Conservation (phyloP, 495 filamentous ascomycete genomes). For the Astrothelium macrocarpum region DNA sequence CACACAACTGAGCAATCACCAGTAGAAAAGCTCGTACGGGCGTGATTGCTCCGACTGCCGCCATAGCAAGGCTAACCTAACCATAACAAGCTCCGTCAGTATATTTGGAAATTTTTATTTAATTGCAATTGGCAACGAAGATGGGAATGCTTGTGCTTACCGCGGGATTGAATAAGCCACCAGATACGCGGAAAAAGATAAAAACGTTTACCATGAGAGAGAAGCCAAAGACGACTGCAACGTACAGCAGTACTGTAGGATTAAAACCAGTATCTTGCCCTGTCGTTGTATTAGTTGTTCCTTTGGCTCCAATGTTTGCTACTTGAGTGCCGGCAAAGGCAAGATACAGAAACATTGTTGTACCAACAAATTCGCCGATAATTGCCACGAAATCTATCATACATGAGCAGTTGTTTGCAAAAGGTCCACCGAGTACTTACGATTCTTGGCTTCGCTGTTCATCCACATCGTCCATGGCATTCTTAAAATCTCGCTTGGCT, state of each 20-base stretch:
- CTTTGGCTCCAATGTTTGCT: conserved; percentile 20
- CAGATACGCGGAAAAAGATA: conserved; percentile 30
- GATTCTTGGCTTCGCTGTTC: conserved; percentile 16
- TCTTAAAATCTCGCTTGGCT: conserved; percentile 8
- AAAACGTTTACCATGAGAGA: conserved; percentile 32
- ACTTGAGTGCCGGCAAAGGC: conserved; percentile 31
- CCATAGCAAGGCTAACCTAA: conserved; percentile 21
- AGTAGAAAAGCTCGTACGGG: conserved; percentile 18
- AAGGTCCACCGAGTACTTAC: neutral
- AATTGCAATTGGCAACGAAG: no score
- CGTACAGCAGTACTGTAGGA: conserved; percentile 27
- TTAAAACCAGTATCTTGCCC: conserved; percentile 19
- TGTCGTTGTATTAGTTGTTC: conserved; percentile 14
- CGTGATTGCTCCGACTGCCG: conserved; percentile 10
- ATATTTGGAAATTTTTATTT: neutral
- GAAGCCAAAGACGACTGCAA: conserved; percentile 29
- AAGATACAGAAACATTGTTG: conserved; percentile 32
- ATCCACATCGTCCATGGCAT: conserved; percentile 18
- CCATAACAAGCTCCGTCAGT: neutral
- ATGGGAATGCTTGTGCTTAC: no score
- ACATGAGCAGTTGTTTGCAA: neutral
- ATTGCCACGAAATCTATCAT: conserved; percentile 24
- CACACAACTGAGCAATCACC: conserved; percentile 17
- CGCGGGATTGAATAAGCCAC: conserved; percentile 28
- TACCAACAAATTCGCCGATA: conserved; percentile 30